Percentiles rank a stretch among this genome's conserved stretches.
phyloP scores from a whole-genome alignment of 2,329 filamentous ascomycete genomes.

The Gaeumannomyces tritici region DNA sequence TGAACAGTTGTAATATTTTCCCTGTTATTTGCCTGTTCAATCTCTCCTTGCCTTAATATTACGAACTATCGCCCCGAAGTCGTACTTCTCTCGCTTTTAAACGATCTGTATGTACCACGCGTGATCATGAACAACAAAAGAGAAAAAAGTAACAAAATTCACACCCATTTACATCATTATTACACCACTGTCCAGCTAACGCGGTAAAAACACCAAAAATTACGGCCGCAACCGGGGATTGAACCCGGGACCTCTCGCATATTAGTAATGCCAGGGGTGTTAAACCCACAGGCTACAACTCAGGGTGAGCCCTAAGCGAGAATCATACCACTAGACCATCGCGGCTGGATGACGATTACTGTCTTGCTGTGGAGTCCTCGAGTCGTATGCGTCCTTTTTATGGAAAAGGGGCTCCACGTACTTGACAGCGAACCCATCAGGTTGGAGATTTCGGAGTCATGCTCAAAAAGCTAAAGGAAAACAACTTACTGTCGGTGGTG shows the following conservation, averaged over 20 bases:
- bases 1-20: too few relatives aligned
- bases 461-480: background rate
- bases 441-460: background rate
- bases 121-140: too few relatives aligned
- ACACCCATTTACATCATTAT: too few relatives aligned
- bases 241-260: conserved; percentile 4
- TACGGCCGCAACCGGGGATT: conserved; percentile 2
- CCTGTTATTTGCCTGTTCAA: too few relatives aligned
- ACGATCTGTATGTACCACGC: too few relatives aligned
- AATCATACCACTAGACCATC: background rate
- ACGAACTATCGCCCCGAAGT: too few relatives aligned
- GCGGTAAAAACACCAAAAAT: background rate
- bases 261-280: background rate
- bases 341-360: background rate
- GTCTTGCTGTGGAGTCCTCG: background rate
- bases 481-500: too few relatives aligned
- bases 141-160: too few relatives aligned
- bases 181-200: too few relatives aligned
- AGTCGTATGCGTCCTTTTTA: background rate
- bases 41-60: too few relatives aligned
- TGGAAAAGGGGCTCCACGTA: background rate
- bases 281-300: background rate
- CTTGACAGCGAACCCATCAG: background rate
- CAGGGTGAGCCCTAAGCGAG: background rate
- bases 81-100: too few relatives aligned